These are phyloP conservation scores for Lycium barbarum DNA, from an alignment of 257 asterid species.

Conservation along the genomic window DNA sequence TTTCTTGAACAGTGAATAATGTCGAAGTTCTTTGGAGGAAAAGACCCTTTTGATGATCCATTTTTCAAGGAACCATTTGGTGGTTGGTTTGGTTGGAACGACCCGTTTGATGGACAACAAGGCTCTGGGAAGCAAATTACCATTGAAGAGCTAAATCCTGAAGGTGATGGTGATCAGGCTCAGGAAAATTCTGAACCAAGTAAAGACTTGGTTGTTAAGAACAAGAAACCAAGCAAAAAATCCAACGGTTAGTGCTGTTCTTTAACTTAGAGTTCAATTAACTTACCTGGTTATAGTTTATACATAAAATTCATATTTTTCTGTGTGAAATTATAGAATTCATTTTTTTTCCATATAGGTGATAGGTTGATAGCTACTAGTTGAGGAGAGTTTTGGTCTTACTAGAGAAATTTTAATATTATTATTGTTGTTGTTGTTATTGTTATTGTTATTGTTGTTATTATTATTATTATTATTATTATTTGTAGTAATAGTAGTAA, in stretches of 20 bases:
- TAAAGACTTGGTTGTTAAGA: conserved; percentile 51
- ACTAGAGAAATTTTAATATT: no score
- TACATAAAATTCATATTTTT: neutral
- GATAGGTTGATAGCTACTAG: no score
- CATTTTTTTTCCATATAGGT: no score
- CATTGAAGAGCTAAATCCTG: conserved; percentile 72
- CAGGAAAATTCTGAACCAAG: conserved; percentile 43
- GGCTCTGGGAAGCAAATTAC: conserved; percentile 53
- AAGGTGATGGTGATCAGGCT: conserved; percentile 45
- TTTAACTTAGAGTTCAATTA: neutral
- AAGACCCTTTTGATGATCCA: conserved; percentile 76
- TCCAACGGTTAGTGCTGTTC: conserved; percentile 43
- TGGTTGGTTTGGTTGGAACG: conserved; percentile 50
- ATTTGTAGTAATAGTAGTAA: no score
- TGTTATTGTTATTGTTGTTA: no score
- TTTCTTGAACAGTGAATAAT: conserved; percentile 38
- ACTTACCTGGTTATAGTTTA: neutral
- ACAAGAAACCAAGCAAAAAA: conserved; percentile 38
- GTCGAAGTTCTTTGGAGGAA: conserved; percentile 79
- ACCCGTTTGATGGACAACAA: conserved; percentile 51
- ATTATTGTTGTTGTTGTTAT: no score
- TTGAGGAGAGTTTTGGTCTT: no score
- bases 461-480: no score
- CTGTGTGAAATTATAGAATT: no score
- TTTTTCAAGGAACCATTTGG: conserved; percentile 70